Conservation (phyloP, 805 yeast genomes). For the Yarrowia sp. region DNA sequence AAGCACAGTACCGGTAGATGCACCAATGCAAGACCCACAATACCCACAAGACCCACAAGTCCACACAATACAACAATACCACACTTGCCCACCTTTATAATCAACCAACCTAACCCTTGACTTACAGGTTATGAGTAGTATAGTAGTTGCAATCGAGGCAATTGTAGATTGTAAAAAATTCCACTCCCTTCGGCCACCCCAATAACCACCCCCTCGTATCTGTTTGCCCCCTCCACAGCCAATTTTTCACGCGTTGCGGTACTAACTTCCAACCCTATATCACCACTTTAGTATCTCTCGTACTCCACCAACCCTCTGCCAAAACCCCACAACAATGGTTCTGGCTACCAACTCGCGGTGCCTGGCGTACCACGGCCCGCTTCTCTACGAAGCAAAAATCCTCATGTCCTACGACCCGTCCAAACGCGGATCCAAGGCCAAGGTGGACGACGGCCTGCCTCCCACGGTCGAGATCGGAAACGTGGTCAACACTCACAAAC, state of each 20-base stretch:
- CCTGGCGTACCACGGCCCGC: conserved; percentile 86
- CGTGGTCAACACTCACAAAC: conserved; percentile 28
- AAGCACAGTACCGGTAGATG: too few species aligned
- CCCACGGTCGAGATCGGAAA: conserved; percentile 26
- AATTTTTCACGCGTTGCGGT: neutral
- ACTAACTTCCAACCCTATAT: neutral
- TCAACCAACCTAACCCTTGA: neutral
- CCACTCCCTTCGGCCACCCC: too few species aligned
- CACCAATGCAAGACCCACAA: too few species aligned
- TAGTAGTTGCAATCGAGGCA: too few species aligned
- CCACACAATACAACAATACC: too few species aligned
- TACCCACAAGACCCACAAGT: too few species aligned
- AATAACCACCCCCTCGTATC: too few species aligned
- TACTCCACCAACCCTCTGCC: neutral
- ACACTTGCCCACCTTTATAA: too few species aligned
- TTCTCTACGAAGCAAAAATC: conserved; percentile 84
- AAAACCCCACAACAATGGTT: conserved; percentile 1
- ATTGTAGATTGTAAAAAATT: too few species aligned
- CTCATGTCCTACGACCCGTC: conserved; percentile 60
- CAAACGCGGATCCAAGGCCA: conserved; percentile 28
- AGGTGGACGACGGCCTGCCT: conserved; percentile 25
- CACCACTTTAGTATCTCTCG: neutral
- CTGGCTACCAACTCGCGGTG: conserved; percentile 43
- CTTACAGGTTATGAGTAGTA: neutral
- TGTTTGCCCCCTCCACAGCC: neutral